Percentiles rank a stretch among this genome's conserved stretches.
Conservation (phyloP, 495 filamentous ascomycete genomes). For the Oidiodendron maius region DNA sequence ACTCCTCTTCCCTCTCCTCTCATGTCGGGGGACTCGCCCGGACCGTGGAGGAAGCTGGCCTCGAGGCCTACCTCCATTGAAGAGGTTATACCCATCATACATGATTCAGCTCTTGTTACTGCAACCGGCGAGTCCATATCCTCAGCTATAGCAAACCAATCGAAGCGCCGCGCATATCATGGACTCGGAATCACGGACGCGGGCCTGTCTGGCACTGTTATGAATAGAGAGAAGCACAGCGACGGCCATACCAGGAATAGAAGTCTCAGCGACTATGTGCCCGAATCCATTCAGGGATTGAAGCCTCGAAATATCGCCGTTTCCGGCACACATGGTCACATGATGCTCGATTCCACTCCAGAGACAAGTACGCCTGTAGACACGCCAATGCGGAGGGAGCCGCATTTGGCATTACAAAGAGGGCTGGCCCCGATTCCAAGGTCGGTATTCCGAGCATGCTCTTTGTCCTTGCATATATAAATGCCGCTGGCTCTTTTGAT, state of each 20-base stretch:
- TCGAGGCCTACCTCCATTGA: slow-evolving; percentile 33
- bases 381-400: slow-evolving; percentile 65
- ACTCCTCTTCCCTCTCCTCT: slow-evolving; percentile 92
- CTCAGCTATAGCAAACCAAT: slow-evolving; percentile 37
- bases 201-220: slow-evolving; percentile 17
- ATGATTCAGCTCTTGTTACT: slow-evolving; percentile 37
- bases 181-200: slow-evolving; percentile 23
- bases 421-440: slow-evolving; percentile 52
- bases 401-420: slow-evolving; percentile 70
- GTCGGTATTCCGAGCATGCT: not conserved
- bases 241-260: slow-evolving; percentile 55
- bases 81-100: slow-evolving; percentile 33
- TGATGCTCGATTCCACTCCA: slow-evolving; percentile 37
- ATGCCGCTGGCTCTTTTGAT: not conserved
- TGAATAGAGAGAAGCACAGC: slow-evolving; percentile 32
- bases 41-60: slow-evolving; percentile 54
- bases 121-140: slow-evolving; percentile 46
- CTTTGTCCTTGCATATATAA: not conserved
- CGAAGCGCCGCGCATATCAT: slow-evolving; percentile 47
- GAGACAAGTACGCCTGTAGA: slow-evolving; percentile 31
- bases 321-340: slow-evolving; percentile 47
- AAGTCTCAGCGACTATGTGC: slow-evolving; percentile 83
- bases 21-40: slow-evolving; percentile 64
- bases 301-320: slow-evolving; percentile 67
- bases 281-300: slow-evolving; percentile 58